Conservation (phyloP, 768 basidiomycete genomes). For the Leccinum barrowsii region DNA sequence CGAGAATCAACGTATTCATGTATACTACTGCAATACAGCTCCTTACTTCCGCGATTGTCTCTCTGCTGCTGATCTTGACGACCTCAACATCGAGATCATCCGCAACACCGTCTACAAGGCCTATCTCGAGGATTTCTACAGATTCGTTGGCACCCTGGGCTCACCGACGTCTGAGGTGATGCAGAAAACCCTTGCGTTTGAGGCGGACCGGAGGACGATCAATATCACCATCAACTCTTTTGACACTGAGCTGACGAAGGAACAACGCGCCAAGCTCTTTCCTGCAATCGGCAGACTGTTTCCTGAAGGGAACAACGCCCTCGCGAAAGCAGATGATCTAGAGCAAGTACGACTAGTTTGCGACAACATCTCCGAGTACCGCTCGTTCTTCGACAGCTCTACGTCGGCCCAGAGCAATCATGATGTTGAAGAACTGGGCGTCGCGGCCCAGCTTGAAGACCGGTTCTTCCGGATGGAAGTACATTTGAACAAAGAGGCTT, state of each 20-base stretch:
- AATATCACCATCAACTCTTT: constrained; percentile 99
- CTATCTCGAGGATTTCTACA: constrained; percentile 96
- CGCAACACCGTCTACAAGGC: constrained; percentile 99
- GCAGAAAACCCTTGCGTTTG: constrained; percentile 88
- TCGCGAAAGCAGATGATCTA: constrained; percentile 92
- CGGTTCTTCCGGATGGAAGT: constrained; percentile 94
- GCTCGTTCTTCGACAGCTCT: constrained; percentile 77
- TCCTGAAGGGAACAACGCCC: constrained; percentile 92
- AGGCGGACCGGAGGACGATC: constrained; percentile 94
- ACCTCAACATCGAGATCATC: constrained; percentile 99
- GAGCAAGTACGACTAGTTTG: constrained; percentile 88
- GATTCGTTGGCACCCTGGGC: constrained; percentile 75
- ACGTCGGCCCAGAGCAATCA: constrained; percentile 31
- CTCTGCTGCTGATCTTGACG: constrained; percentile 93
- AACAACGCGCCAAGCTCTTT: constrained; percentile 91
- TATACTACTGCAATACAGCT: constrained; percentile 39
- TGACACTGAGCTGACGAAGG: constrained; percentile 91
- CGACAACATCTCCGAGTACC: constrained; percentile 88
- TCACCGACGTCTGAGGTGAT: constrained; percentile 89
- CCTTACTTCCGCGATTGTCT: constrained; percentile 97
- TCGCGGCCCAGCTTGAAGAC: constrained; percentile 78
- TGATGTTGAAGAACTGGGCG: constrained; percentile 42
- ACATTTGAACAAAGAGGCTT: constrained; percentile 88
- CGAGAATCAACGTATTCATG: constrained; percentile 2
- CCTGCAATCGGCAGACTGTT: constrained; percentile 90